Evolutionary conservation across 2,329 filamentous ascomycete species (phyloP), one percentile per base, ranked within the genome.

Genomic region (Microthyrium microscopicum): DNA sequence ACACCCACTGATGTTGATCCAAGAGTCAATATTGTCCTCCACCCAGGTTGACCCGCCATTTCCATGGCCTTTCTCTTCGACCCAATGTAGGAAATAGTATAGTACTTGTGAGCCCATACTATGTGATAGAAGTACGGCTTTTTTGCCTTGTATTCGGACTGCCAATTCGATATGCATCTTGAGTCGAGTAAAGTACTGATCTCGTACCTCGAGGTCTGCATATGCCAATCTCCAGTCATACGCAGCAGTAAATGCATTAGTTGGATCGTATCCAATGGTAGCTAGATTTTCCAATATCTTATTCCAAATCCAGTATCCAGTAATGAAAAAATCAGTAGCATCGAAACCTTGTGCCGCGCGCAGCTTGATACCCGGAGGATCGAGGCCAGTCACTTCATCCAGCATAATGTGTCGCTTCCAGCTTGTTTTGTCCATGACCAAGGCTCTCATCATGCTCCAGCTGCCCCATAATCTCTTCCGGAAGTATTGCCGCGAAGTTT

Each of bases 341-440:
- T 98, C 89, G 46, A 98, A 98, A 2, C 89, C 89, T 52, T 95
- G 89, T 0, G 89, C 85, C 6, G 89, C 83, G 24, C 89, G 73
- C 15, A 98, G 59, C 59, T 95, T 95, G 46, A 95, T 73, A 9
- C 76, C 74, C 0, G 84, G 81, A 2, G 89, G 89, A 52, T 98
- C 89, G 16, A 98, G 62, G 0, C 89, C 89, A 0, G 87, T 94
- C 24, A 72, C 56, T 53, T 87, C 85, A 55, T 98, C 89, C 8
- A 98, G 67, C 85, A 95, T 95, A 44, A 98, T 82, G 52, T 98
- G 89, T 46, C 64, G 76, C 62, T 94, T 98, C 89, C 89, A 98
- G 21, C 70, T 67, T 19, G 91, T 76, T 56, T 95, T 94, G 54
- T 95, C 89, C 47, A 92, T 58, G 2, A 98, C 82, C 42, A 98